phyloP scores from a whole-genome alignment of 768 basidiomycete genomes.

The Candolleomyces efflorescens region DNA sequence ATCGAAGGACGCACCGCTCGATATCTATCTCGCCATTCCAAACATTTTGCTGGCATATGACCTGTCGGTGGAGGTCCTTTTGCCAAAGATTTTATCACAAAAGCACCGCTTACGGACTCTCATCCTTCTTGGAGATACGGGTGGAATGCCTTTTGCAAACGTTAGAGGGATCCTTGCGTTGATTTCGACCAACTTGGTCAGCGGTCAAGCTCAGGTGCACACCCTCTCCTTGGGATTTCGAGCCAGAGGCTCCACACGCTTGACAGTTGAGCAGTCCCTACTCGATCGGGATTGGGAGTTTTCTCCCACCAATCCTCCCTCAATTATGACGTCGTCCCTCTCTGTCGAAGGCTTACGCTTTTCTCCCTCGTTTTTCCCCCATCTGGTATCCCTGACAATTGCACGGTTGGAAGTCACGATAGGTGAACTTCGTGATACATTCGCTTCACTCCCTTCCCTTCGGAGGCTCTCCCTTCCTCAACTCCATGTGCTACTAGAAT shows the following conservation, averaged over 20 bases:
- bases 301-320: background rate
- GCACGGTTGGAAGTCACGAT: background rate
- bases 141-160: background rate
- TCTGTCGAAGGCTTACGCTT: constrained; percentile 4
- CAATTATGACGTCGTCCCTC: background rate
- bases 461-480: background rate
- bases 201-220: background rate
- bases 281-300: constrained; percentile 6
- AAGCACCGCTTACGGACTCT: constrained; percentile 1
- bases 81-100: constrained; percentile 3
- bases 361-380: background rate
- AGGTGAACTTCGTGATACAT: background rate
- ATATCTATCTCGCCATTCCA: constrained; percentile 6
- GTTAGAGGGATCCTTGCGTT: constrained; percentile 1
- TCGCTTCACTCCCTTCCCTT: constrained; percentile 2
- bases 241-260: background rate
- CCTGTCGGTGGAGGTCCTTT: constrained; percentile 1
- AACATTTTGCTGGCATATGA: constrained; percentile 1
- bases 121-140: background rate
- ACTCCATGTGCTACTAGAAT: background rate
- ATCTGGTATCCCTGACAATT: constrained; percentile 1
- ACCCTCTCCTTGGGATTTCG: constrained; percentile 3
- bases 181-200: background rate
- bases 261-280: background rate
- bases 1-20: constrained; percentile 10